Conservation (phyloP, 2,329 filamentous ascomycete species). For the Seiridium unicorne region DNA sequence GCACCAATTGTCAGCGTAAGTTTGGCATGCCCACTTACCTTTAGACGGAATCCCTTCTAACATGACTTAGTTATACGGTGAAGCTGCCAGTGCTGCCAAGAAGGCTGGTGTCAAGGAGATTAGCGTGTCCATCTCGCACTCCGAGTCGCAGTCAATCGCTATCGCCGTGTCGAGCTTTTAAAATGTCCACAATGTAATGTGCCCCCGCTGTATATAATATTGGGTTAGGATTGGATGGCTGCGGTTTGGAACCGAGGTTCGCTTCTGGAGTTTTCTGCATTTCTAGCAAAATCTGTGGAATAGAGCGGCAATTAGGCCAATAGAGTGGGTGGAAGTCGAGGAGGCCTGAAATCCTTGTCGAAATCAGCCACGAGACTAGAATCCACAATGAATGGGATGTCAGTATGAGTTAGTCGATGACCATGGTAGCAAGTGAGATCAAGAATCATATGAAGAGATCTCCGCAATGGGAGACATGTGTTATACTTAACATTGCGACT, state of each 20-base stretch:
- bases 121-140: slow-evolving; percentile 93
- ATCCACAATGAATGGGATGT: too few species aligned
- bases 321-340: too few species aligned
- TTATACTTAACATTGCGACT: not conserved
- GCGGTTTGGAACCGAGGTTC: not conserved
- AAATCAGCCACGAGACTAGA: too few species aligned
- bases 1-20: slow-evolving; percentile 84
- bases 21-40: slow-evolving; percentile 8
- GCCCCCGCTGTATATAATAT: slow-evolving; percentile 6
- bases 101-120: slow-evolving; percentile 85
- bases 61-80: slow-evolving; percentile 71
- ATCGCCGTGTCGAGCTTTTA: slow-evolving; percentile 85
- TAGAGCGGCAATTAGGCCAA: not conserved
- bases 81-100: slow-evolving; percentile 79
- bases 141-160: slow-evolving; percentile 88
- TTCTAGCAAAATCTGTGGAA: not conserved
- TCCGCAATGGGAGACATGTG: too few species aligned
- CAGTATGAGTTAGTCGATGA: too few species aligned
- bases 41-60: slow-evolving; percentile 32
- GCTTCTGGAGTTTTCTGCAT: not conserved
- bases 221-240: not conserved
- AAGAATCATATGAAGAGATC: too few species aligned
- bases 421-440: too few species aligned
- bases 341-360: too few species aligned
- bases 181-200: slow-evolving; percentile 11